Percentiles rank a stretch among this genome's conserved stretches.
These are phyloP conservation scores for Ustilago trichophora DNA, from an alignment of 1,284 basidiomycete species.

Conservation along the genomic window DNA sequence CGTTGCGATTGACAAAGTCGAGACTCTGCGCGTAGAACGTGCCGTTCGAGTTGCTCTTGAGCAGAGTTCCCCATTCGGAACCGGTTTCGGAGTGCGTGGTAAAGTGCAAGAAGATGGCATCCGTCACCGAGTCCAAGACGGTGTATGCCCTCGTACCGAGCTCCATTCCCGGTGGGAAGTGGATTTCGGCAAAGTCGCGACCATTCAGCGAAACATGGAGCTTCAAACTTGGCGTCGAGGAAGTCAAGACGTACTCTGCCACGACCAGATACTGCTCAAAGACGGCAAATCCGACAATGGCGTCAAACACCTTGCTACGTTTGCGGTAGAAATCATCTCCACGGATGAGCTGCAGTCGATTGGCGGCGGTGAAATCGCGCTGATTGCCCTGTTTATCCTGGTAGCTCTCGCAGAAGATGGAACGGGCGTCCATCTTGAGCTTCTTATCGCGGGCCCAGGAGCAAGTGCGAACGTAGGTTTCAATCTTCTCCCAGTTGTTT, in stretches of 20 bases:
- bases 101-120: slow-evolving; percentile 92
- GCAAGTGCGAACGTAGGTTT: slow-evolving; percentile 87
- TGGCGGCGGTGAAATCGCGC: slow-evolving; percentile 69
- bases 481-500: slow-evolving; percentile 78
- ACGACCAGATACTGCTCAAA: slow-evolving; percentile 96
- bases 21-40: slow-evolving; percentile 90
- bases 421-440: slow-evolving; percentile 79
- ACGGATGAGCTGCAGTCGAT: slow-evolving; percentile 80
- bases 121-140: slow-evolving; percentile 90
- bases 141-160: slow-evolving; percentile 91
- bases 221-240: slow-evolving; percentile 67
- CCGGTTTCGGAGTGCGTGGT: slow-evolving; percentile 81
- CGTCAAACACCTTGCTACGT: slow-evolving; percentile 78
- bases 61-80: slow-evolving; percentile 87
- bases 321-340: slow-evolving; percentile 81
- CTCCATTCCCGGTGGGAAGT: slow-evolving; percentile 88
- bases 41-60: slow-evolving; percentile 96
- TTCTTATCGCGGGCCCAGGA: slow-evolving; percentile 85
- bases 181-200: slow-evolving; percentile 80
- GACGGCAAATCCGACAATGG: slow-evolving; percentile 92
- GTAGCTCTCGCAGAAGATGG: slow-evolving; percentile 93
- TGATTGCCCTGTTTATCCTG: slow-evolving; percentile 84
- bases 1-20: slow-evolving; percentile 88
- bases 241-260: slow-evolving; percentile 76
- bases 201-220: slow-evolving; percentile 94